Evolutionary conservation across 2,329 filamentous ascomycete species (phyloP), one percentile per base, ranked within the genome.

Genomic region (Aspergillus sp.): DNA sequence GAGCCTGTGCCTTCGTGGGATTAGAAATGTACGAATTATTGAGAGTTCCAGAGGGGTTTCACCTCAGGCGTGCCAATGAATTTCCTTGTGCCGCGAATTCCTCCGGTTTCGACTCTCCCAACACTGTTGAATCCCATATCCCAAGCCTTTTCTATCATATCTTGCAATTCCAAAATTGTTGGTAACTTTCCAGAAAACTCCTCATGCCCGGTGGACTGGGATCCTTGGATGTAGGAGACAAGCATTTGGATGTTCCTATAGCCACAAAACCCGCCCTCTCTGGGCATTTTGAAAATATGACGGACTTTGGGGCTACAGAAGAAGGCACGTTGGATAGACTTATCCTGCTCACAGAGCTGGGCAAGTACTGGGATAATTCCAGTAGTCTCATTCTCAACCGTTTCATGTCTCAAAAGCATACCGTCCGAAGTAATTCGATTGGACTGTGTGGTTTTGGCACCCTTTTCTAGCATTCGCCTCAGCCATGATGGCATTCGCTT

Each of bases 231-330:
- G 61, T 88, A 90, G 0, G 90, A 91, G 10, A 85, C 72, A 53
- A 96, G 67, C 83, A 94, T 94, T 63, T 97, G 93, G 29, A 95
- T 94, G 59, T 95, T 97, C 33, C 91, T 80, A 62, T 96, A 97
- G 4, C 91, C 91, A 61, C 91, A 97, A 62, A 97, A 97, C 5
- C 89, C 87, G 19, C 90, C 90, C 69, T 95, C 90, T 47, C 73
- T 76, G n/a, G 76, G 78, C 41, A 94, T 74, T 58, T 95, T 95
- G 40, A 86, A 88, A 27, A 97, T 77, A 58, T 96, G 90, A 39
- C 82, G 76, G 0, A 89, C 85, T 38, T 75, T 74, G 1, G 85
- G 78, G 57, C 90, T 82, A 63, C 90, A 96, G 30, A 95, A 72
- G 57, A 90, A 95, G 5, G 88, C 87, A 50, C 80, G 80, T 42